Percentiles rank a stretch among this genome's conserved stretches.
These are phyloP conservation scores for Jaapia argillacea DNA, from an alignment of 768 basidiomycete species.

Conservation along the genomic window DNA sequence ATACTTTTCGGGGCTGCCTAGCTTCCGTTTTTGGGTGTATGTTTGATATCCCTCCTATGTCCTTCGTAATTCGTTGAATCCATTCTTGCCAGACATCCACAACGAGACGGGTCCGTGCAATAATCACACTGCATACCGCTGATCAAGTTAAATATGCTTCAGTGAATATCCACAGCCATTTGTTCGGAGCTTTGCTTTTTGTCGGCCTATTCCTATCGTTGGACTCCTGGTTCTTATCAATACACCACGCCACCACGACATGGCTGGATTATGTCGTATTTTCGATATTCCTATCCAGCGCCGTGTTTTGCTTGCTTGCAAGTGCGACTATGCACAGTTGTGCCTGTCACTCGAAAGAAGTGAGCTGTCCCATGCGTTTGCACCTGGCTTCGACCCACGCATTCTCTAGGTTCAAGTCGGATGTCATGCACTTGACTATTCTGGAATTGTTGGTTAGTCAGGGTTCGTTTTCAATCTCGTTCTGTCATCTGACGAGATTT, in stretches of 20 bases:
- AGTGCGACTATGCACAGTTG: constrained; percentile 70
- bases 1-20: constrained; percentile 53
- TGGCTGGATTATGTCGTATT: constrained; percentile 55
- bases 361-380: constrained; percentile 24
- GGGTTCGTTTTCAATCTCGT: constrained; percentile 4
- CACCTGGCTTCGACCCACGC: too few species aligned
- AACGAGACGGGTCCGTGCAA: constrained; percentile 57
- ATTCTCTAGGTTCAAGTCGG: constrained; percentile 38
- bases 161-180: constrained; percentile 86
- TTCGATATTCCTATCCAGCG: constrained; percentile 55
- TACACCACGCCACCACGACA: constrained; percentile 38
- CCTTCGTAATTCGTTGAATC: constrained; percentile 1
- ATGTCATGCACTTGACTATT: constrained; percentile 65
- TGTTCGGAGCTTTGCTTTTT: constrained; percentile 61
- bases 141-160: too few species aligned
- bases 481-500: constrained; percentile 2
- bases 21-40: constrained; percentile 58
- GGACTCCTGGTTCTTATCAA: constrained; percentile 36
- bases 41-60: constrained; percentile 14
- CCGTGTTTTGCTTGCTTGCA: constrained; percentile 61
- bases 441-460: constrained; percentile 61
- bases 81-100: constrained; percentile 46
- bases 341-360: constrained; percentile 61
- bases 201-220: constrained; percentile 43
- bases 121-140: background rate